Evolutionary conservation across 108 stramenopile species (phyloP), one percentile per base, ranked within the genome.

Genomic region (Conticribra guillardii): DNA sequence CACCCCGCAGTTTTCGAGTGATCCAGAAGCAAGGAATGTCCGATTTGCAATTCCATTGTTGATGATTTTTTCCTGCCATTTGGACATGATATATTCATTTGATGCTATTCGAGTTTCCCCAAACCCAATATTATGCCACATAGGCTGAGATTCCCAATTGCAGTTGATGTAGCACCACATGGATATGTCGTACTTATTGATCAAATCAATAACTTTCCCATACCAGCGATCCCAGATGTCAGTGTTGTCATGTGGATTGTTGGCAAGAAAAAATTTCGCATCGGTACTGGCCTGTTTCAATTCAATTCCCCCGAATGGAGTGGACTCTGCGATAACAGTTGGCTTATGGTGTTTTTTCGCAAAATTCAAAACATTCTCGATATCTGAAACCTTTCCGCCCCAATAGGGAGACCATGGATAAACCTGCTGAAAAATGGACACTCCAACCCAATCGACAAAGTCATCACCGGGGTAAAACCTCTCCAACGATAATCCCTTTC

Each of bases 81-180:
- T 67, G 21, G 71, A 15, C 88, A 89, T 87, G 8, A 91, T 79
- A 41, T 64, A 18, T 15, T 53, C 46, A 70, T 85, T 84, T 0
- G 87, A 74, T 16, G 82, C 72, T 14, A 93, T 33, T 28, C 91
- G 85, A 23, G 88, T 89, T 53, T 96, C 90, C 29, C 95, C 95
- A 87, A 93, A 96, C 18, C 93, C 93, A 52, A 86, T 71, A 49
- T 64, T 73, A 11, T 80, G 73, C 95, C 95, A 96, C 89, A 90
- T 88, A 1, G 89, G 86, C 64, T 89, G 88, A 11, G 66, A 54
- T 18, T 91, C 90, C 95, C 95, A 96, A 69, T 96, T 85, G 48
- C 90, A 86, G 72, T 96, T 84, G 50, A 96, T 96, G 77, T 94
- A 96, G n/a, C 79, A 87, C 91, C 91, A 96, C 89, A 96, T 91